phyloP scores from a whole-genome alignment of 495 filamentous ascomycete species.

The Neurospora sp. region DNA sequence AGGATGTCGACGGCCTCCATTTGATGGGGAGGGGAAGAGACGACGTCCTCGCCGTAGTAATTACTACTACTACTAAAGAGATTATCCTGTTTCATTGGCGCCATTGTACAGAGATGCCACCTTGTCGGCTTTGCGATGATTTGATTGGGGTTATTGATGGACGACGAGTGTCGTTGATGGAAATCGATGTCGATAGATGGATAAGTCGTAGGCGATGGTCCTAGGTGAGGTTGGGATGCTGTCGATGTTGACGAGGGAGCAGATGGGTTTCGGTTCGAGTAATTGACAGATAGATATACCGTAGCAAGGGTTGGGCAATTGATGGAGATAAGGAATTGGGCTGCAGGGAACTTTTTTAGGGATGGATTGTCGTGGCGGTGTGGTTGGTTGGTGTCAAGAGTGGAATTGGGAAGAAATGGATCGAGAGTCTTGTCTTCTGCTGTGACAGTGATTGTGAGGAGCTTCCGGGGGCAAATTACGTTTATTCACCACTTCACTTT shows the following conservation, averaged over 20 bases:
- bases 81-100: slow-evolving; percentile 54
- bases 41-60: slow-evolving; percentile 52
- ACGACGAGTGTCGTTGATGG: background rate
- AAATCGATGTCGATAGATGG: background rate
- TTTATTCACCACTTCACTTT: background rate
- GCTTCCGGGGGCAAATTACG: background rate
- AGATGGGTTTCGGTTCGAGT: background rate
- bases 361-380: background rate
- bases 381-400: background rate
- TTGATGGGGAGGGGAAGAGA: slow-evolving; percentile 14
- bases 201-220: background rate
- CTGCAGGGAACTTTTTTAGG: background rate
- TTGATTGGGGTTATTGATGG: background rate
- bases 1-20: slow-evolving; percentile 47
- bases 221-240: background rate
- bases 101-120: slow-evolving; percentile 39
- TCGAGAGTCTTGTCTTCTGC: background rate
- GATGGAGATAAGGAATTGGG: background rate
- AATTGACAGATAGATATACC: background rate
- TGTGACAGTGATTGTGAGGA: background rate
- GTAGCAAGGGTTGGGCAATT: background rate
- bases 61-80: slow-evolving; percentile 57
- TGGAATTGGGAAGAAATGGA: background rate
- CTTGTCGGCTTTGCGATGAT: slow-evolving; percentile 5
- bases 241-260: background rate